Percentiles rank a stretch among this genome's conserved stretches.
phyloP scores from a whole-genome alignment of 2,329 filamentous ascomycete species.

The Trichoderma endophyticum region DNA sequence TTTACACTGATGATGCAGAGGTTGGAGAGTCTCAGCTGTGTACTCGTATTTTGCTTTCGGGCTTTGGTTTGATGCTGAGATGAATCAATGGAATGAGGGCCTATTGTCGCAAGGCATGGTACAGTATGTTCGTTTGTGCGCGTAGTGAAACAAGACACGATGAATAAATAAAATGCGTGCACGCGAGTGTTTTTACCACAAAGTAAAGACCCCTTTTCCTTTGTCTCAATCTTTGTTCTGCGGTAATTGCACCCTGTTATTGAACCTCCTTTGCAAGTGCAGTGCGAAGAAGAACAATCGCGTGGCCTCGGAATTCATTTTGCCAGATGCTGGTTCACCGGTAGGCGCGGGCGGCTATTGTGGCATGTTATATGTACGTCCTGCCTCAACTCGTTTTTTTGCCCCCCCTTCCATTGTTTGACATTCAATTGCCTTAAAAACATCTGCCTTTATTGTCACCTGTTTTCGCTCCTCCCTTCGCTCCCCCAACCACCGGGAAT shows the following conservation, averaged over 20 bases:
- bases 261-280: neutral
- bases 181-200: neutral
- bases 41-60: neutral
- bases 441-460: neutral
- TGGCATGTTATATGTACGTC: slow-evolving; percentile 8
- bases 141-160: neutral
- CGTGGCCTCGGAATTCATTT: neutral
- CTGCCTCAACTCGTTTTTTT: slow-evolving; percentile 1
- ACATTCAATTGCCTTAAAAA: neutral
- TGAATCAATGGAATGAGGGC: neutral
- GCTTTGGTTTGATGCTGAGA: neutral
- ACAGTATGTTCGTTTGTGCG: neutral
- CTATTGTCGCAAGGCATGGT: neutral
- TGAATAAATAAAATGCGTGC: neutral
- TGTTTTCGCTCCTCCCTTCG: neutral
- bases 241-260: neutral
- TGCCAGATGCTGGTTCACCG: slow-evolving; percentile 8
- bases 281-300: neutral
- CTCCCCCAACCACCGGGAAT: too few relatives aligned
- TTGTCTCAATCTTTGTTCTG: neutral
- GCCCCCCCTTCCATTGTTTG: neutral
- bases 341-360: slow-evolving; percentile 15
- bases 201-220: neutral
- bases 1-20: neutral
- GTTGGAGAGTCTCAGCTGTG: neutral